Evolutionary conservation across 139 green algal genomes (phyloP).

Genomic region (Astrephomene gubernaculifera): DNA sequence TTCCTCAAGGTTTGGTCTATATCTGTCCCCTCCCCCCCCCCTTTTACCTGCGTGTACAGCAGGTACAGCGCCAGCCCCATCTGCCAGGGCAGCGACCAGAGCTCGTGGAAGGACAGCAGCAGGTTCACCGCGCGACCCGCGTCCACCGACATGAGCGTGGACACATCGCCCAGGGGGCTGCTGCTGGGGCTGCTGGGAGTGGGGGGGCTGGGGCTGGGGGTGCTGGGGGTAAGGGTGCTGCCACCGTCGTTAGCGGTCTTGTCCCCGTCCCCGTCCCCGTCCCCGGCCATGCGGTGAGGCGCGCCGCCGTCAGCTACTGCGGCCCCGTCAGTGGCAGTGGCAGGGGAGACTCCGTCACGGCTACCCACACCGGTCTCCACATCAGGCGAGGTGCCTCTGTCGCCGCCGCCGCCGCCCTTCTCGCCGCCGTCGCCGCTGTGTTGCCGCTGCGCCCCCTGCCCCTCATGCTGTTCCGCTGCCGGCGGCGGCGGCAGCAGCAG

Average conservation of each 20-base stretch:
- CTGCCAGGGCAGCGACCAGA: constrained; percentile 88
- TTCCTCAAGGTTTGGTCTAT: too few species aligned
- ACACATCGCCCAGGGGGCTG: constrained; percentile 47
- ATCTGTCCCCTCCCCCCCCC: too few species aligned
- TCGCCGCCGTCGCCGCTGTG: too few species aligned
- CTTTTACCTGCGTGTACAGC: constrained; percentile 89
- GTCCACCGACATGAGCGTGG: constrained; percentile 75
- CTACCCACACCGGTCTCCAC: not conserved
- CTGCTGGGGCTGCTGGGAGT: too few species aligned
- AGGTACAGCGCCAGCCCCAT: constrained; percentile 84
- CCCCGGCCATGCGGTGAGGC: too few species aligned
- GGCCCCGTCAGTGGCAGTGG: not conserved
- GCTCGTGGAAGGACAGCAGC: constrained; percentile 80
- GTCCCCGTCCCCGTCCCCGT: too few species aligned
- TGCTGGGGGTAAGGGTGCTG: too few species aligned
- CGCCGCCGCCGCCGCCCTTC: not conserved
- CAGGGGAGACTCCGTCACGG: not conserved
- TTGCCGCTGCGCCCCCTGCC: too few species aligned
- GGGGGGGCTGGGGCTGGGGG: too few species aligned
- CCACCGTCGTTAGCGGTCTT: too few species aligned
- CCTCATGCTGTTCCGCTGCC: too few species aligned
- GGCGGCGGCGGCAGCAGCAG: not conserved
- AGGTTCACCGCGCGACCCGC: constrained; percentile 81
- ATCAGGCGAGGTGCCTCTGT: not conserved
- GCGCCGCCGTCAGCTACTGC: too few species aligned